These are phyloP conservation scores for Phytophthora brassicae DNA, from an alignment of 352 stramenopile genomes.

Conservation along the genomic window DNA sequence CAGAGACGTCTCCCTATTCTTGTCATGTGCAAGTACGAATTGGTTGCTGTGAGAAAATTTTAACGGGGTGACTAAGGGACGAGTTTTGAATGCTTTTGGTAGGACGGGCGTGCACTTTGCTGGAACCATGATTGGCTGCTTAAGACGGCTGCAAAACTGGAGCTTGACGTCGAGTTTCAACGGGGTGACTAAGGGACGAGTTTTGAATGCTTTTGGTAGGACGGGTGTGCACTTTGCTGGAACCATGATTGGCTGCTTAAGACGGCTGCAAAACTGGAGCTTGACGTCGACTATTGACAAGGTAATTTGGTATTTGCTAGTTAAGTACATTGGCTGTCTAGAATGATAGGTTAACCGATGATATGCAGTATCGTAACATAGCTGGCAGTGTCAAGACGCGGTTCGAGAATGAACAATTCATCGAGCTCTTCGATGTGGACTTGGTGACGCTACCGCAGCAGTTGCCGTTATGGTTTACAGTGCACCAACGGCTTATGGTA, in stretches of 20 bases:
- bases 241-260: conserved; percentile 81
- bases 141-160: conserved; percentile 85
- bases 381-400: conserved; percentile 84
- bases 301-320: conserved; percentile 30
- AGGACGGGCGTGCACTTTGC: conserved; percentile 77
- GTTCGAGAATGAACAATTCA: conserved; percentile 90
- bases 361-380: conserved; percentile 77
- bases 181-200: no score
- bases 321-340: neutral
- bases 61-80: neutral
- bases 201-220: conserved; percentile 35
- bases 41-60: neutral
- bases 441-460: conserved; percentile 80
- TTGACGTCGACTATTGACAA: conserved; percentile 89
- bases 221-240: conserved; percentile 76
- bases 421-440: conserved; percentile 88
- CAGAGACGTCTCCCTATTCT: conserved; percentile 77
- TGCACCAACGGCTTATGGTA: conserved; percentile 81
- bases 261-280: conserved; percentile 85
- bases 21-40: conserved; percentile 87
- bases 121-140: conserved; percentile 80
- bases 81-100: neutral
- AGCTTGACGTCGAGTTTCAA: conserved; percentile 84
- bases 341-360: neutral
- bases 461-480: conserved; percentile 77